A percentile compares a stretch with the other conserved stretches of the same genome.
Conservation (phyloP, 2,329 filamentous ascomycete genomes). For the Huntiella savannae region DNA sequence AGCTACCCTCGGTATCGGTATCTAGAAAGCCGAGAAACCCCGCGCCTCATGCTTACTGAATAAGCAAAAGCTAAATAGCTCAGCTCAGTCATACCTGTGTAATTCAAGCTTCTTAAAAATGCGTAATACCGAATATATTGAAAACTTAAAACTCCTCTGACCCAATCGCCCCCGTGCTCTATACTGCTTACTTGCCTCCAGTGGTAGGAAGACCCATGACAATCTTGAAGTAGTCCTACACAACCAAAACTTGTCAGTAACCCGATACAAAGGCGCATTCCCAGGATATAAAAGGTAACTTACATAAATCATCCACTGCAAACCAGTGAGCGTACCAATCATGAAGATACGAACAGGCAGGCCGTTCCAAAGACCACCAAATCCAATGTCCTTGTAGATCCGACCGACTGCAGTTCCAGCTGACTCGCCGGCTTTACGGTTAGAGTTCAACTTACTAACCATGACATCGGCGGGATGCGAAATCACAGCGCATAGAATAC, state of each 20-base stretch:
- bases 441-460: conserved; percentile 80
- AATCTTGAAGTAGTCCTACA: conserved; percentile 68
- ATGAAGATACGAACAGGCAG: conserved; percentile 72
- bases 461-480: conserved; percentile 72
- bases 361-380: conserved; percentile 79
- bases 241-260: conserved; percentile 12
- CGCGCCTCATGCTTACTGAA: too few species aligned
- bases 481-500: conserved; percentile 72
- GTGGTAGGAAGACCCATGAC: conserved; percentile 77
- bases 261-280: background rate
- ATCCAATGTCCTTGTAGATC: conserved; percentile 77
- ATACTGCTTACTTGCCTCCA: conserved; percentile 39
- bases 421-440: conserved; percentile 54
- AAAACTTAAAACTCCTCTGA: too few species aligned
- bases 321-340: conserved; percentile 63
- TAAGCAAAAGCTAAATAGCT: too few species aligned
- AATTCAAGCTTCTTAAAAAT: too few species aligned
- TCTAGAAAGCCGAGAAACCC: too few species aligned
- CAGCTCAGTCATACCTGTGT: too few species aligned
- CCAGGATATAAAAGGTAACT: conserved; percentile 16
- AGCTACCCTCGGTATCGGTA: too few species aligned
- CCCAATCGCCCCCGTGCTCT: background rate
- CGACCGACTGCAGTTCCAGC: conserved; percentile 58
- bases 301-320: conserved; percentile 89
- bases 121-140: too few species aligned